phyloP scores from a whole-genome alignment of 2,329 filamentous ascomycete genomes.

The Fusarium sublunatum region DNA sequence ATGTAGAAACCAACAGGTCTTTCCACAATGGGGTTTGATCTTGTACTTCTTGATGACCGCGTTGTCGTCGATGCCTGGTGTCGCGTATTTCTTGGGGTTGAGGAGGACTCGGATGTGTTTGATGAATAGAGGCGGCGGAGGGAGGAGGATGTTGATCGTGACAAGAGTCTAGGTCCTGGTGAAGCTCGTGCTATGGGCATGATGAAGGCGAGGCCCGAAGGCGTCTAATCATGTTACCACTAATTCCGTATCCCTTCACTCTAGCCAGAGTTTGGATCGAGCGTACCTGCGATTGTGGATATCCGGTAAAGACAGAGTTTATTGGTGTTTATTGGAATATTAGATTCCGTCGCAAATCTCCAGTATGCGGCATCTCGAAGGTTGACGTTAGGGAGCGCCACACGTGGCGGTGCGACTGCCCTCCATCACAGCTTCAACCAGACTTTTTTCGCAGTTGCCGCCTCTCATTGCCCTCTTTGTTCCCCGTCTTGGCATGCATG shows the following conservation, averaged over 20 bases:
- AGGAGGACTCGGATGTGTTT: background rate
- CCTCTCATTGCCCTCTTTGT: background rate
- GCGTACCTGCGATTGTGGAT: background rate
- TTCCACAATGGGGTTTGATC: background rate
- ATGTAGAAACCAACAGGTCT: slow-evolving; percentile 21
- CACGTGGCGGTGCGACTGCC: slow-evolving; percentile 16
- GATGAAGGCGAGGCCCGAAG: slow-evolving; percentile 13
- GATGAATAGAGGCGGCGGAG: slow-evolving; percentile 30
- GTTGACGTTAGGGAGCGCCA: slow-evolving; percentile 14
- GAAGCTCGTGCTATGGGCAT: slow-evolving; percentile 44
- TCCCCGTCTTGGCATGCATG: slow-evolving; percentile 2
- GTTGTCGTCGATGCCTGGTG: background rate
- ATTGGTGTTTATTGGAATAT: background rate
- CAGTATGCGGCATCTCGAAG: background rate
- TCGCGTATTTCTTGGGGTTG: background rate
- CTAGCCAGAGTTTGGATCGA: background rate
- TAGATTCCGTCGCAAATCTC: slow-evolving; percentile 4
- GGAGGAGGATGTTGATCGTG: slow-evolving; percentile 17
- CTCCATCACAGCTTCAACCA: background rate
- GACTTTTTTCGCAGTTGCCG: background rate
- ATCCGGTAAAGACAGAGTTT: background rate
- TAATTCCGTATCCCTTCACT: background rate
- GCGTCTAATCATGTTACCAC: slow-evolving; percentile 30
- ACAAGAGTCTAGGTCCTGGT: slow-evolving; percentile 26
- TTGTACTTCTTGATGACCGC: background rate